Conservation (phyloP, 73 alveolate genomes). For the Stentor roeselii region DNA sequence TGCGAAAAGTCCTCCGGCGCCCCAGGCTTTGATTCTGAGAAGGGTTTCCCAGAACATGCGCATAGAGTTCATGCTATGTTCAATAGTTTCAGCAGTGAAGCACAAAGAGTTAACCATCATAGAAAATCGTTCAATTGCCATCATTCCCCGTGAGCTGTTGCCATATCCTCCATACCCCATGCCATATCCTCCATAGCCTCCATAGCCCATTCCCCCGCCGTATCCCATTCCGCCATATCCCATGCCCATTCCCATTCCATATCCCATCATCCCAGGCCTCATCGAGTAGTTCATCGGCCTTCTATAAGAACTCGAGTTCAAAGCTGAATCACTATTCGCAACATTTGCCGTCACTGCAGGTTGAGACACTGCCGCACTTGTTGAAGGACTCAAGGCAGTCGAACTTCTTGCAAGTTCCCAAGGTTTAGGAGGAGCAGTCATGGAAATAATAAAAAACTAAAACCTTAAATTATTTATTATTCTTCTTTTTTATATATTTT, state of each 20-base stretch:
- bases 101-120: background rate
- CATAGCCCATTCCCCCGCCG: constrained; percentile 16
- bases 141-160: background rate
- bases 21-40: constrained; percentile 10
- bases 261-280: background rate
- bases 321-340: background rate
- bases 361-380: background rate
- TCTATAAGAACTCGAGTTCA: background rate
- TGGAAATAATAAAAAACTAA: background rate
- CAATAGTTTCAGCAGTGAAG: constrained; percentile 22
- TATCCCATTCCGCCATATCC: constrained; percentile 21
- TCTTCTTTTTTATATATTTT: no score
- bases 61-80: constrained; percentile 24
- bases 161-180: constrained; percentile 17
- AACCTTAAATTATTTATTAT: no score
- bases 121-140: constrained; percentile 24
- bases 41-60: constrained; percentile 11
- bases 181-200: constrained; percentile 23
- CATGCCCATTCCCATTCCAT: constrained; percentile 12
- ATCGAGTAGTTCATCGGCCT: constrained; percentile 11
- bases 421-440: constrained; percentile 26
- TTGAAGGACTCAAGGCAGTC: background rate
- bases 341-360: background rate
- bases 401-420: constrained; percentile 1
- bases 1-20: constrained; percentile 1